Percentiles rank a stretch among this genome's conserved stretches.
Conservation (phyloP, 805 yeast species). For the Candida endomychidarum region DNA sequence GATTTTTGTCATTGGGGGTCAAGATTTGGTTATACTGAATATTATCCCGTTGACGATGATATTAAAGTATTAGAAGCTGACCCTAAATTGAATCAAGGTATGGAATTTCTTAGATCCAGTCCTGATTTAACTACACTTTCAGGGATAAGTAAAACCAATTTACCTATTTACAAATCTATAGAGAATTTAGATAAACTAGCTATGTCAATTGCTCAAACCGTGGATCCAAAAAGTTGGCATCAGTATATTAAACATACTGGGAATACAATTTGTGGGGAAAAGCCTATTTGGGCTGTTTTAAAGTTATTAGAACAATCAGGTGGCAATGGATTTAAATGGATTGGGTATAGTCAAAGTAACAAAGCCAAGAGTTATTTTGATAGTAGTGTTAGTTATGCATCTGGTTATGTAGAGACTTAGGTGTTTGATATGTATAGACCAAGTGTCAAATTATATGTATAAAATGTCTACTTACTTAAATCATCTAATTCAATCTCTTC, state of each 20-base stretch:
- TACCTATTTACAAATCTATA: slow-evolving; percentile 70
- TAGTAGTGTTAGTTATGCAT: slow-evolving; percentile 89
- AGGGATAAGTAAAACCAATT: slow-evolving; percentile 10
- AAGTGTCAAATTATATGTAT: background rate
- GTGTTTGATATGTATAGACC: no score
- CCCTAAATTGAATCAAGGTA: background rate
- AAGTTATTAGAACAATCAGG: slow-evolving; percentile 26
- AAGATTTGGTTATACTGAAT: slow-evolving; percentile 44
- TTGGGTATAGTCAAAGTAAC: slow-evolving; percentile 78
- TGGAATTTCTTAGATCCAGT: slow-evolving; percentile 5
- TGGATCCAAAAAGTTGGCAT: slow-evolving; percentile 60
- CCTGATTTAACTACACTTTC: slow-evolving; percentile 6
- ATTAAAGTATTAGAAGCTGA: slow-evolving; percentile 1
- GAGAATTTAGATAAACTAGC: slow-evolving; percentile 70
- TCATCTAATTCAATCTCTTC: slow-evolving; percentile 17
- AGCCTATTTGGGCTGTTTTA: slow-evolving; percentile 70
- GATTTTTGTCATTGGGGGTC: slow-evolving; percentile 94
- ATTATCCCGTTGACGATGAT: slow-evolving; percentile 18
- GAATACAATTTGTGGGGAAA: slow-evolving; percentile 92
- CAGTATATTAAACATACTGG: slow-evolving; percentile 67
- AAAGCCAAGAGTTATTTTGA: slow-evolving; percentile 49
- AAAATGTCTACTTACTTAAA: slow-evolving; percentile 4
- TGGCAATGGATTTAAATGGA: slow-evolving; percentile 53
- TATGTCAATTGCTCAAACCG: slow-evolving; percentile 59
- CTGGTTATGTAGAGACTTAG: slow-evolving; percentile 61